Percentiles rank a stretch among this genome's conserved stretches.
phyloP scores from a whole-genome alignment of 805 yeast species.

The Candida krabiensis region DNA sequence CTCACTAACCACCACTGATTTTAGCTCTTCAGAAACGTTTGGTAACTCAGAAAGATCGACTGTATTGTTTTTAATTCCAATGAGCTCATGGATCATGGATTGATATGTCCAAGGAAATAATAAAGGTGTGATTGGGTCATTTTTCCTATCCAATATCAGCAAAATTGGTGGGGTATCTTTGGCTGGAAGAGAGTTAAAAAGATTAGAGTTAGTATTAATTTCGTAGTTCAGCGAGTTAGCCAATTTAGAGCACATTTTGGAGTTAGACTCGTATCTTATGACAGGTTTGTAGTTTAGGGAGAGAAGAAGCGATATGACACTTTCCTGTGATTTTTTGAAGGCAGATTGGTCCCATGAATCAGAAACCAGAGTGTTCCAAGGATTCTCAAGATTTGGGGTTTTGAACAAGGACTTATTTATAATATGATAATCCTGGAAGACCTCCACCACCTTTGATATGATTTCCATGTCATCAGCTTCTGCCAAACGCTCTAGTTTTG shows the following conservation, averaged over 20 bases:
- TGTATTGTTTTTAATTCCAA: slow-evolving; percentile 79
- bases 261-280: slow-evolving; percentile 73
- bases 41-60: slow-evolving; percentile 63
- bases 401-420: slow-evolving; percentile 63
- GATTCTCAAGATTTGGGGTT: slow-evolving; percentile 31
- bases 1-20: slow-evolving; percentile 63
- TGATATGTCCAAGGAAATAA: slow-evolving; percentile 97
- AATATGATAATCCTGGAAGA: slow-evolving; percentile 81
- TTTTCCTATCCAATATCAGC: slow-evolving; percentile 76
- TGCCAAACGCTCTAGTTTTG: slow-evolving; percentile 81
- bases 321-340: slow-evolving; percentile 40
- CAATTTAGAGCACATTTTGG: slow-evolving; percentile 61
- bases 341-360: slow-evolving; percentile 48
- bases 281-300: slow-evolving; percentile 77
- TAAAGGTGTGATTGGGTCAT: slow-evolving; percentile 92
- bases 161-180: slow-evolving; percentile 70
- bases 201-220: slow-evolving; percentile 52
- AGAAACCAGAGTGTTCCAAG: slow-evolving; percentile 24
- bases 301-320: slow-evolving; percentile 57
- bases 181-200: slow-evolving; percentile 66
- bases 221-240: slow-evolving; percentile 65
- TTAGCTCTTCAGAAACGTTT: slow-evolving; percentile 55
- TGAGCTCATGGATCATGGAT: slow-evolving; percentile 92
- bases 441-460: slow-evolving; percentile 72
- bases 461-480: slow-evolving; percentile 87